Evolutionary conservation across 768 basidiomycete species (phyloP), one percentile per base, ranked within the genome.

Genomic region (Cyathus striatus): DNA sequence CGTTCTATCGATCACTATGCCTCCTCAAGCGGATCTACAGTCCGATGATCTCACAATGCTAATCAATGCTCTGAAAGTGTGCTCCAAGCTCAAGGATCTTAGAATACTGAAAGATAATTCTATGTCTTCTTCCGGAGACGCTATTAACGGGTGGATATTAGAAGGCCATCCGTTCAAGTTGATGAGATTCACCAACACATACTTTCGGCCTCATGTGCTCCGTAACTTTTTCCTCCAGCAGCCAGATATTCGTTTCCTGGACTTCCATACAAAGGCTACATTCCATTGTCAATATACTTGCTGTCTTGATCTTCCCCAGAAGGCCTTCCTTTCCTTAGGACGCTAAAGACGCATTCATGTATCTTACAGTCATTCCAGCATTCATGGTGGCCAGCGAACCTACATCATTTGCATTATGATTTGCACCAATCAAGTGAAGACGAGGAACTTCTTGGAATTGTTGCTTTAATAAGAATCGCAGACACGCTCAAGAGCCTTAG

Each of bases 141-240:
- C 55, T 1, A 43, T 39, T 2, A 48, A 52, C 27, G 34, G 41
- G 14, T 53, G 53, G 50, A 51, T 59, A 27, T 30, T 59, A 24
- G 50, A 53, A 12, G 55, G 50, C 3, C 51, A 59, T 23, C 17
- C 43, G 6, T 59, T 56, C 45, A 42, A 43, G 4, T 44, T 59
- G 21, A 40, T 44, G 12, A 51, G 40, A 38, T 56, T 59, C 44
- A 48, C 44, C 14, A 59, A 55, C 38, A 49, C 51, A 5, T 59
- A 59, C 35, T 56, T 59, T 40, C 44, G 42, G 13, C 40, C 50
- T 4, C 27, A 38, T 5, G 5, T 36, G 23, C 48, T 58, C 21
- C 33, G 39, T 5, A 21, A 41, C 12, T 58, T 58, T 38, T 44
- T 58, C 27, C 43, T 43, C 18, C 21, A 41, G 1, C 52, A 54